Percentiles rank a stretch among this genome's conserved stretches.
phyloP scores from a whole-genome alignment of 164 flowering plant species.

The Vitis labrusca region DNA sequence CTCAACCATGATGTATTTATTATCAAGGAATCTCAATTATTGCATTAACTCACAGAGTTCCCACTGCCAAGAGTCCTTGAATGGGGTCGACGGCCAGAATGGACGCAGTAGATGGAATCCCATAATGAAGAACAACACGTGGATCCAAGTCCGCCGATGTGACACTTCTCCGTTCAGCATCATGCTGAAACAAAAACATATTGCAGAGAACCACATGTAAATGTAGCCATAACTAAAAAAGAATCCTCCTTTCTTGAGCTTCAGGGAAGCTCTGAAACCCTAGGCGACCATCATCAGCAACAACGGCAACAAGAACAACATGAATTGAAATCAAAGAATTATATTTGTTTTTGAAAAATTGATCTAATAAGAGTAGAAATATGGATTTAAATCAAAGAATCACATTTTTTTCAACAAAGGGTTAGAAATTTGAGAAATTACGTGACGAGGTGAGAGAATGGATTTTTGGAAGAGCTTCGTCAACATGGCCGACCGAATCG shows the following conservation, averaged over 20 bases:
- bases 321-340: too few species aligned
- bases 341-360: too few species aligned
- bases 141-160: conserved; percentile 45
- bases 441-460: conserved; percentile 1
- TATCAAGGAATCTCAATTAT: too few species aligned
- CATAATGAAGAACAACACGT: conserved; percentile 62
- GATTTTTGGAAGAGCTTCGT: conserved; percentile 12
- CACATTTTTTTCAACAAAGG: background rate
- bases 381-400: too few species aligned
- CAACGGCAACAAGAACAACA: too few species aligned
- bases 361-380: too few species aligned
- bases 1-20: too few species aligned
- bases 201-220: too few species aligned
- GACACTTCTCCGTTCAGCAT: conserved; percentile 28
- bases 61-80: conserved; percentile 82
- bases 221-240: too few species aligned
- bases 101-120: conserved; percentile 84
- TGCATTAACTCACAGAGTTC: conserved; percentile 62
- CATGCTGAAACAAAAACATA: conserved; percentile 16
- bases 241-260: too few species aligned
- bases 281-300: too few species aligned
- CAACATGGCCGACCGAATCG: conserved; percentile 7
- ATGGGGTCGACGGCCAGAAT: conserved; percentile 70
- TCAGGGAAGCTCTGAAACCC: too few species aligned
- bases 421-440: background rate